Base-by-base conservation (phyloP, 2,329 filamentous ascomycete species). In the Diaporthe vaccinii region DNA sequence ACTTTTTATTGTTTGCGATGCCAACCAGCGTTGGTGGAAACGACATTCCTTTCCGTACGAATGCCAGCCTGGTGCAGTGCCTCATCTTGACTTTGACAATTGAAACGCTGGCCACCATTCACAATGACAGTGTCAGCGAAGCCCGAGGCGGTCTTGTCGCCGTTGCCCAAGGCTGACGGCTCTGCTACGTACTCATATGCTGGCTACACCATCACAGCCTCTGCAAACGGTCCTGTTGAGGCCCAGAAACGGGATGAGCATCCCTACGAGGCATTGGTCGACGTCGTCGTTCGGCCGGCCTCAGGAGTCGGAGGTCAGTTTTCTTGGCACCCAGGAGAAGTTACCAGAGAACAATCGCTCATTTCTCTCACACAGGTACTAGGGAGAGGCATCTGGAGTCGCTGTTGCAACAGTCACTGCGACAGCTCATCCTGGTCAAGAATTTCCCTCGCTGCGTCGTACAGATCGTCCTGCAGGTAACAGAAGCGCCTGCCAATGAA, bases 171-270 rank as follows among this genome's bases (percentile, higher is more conserved):
- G 77, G 90, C 94, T 36, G 94, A 97, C 82, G 95, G 95, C 77
- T 97, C 95, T 65, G 94, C 94, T 15, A 93, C 91, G 14, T 95
- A 95, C 82, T 91, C 93, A 2, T 89, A 92, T 79, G 88, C 91
- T 74, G 94, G 95, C 67, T 98, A 95, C 84, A 93, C 92, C 59
- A 90, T 98, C 78, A 91, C 97, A 72, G 94, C 93, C 74, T 93
- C 95, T 20, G 95, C 98, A 78, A 98, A 98, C 84, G 97, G 96
- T 0, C 97, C 97, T 22, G 91, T 98, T 79, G 97, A 99, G 86
- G 95, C 96, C 22, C 92, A 92, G 79, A 91, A 96, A 80, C 92
- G 95, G 80, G 96, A 99, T 82, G 95, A 98, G 83, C 91, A 97
- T 78, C 94, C 97, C 10, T 96, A 98, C 84, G 95, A 98, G 86